Evolutionary conservation across 2,329 filamentous ascomycete species (phyloP).

Genomic region (Colletotrichum gloeosporioides): DNA sequence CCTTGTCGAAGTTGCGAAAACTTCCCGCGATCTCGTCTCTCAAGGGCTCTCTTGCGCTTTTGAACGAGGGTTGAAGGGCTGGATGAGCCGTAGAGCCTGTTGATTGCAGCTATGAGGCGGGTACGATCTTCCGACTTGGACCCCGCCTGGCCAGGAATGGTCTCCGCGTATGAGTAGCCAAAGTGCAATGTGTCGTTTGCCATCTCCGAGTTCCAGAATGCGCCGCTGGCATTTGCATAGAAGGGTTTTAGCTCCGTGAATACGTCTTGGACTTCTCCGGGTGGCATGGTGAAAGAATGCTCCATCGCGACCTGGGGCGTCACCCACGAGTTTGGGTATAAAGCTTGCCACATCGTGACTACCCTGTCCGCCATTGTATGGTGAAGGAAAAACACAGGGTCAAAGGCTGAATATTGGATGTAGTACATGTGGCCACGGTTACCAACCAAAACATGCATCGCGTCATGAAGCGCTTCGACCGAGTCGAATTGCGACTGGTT

Average conservation of each 20-base stretch:
- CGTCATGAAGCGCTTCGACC: slow-evolving; percentile 68
- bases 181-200: slow-evolving; percentile 66
- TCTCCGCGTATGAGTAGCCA: slow-evolving; percentile 78
- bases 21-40: background rate
- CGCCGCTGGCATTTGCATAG: slow-evolving; percentile 58
- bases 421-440: slow-evolving; percentile 72
- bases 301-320: slow-evolving; percentile 58
- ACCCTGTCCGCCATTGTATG: slow-evolving; percentile 78
- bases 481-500: slow-evolving; percentile 63
- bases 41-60: background rate
- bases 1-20: slow-evolving; percentile 21
- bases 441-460: slow-evolving; percentile 64
- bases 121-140: slow-evolving; percentile 40
- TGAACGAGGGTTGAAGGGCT: slow-evolving; percentile 28
- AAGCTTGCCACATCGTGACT: slow-evolving; percentile 77
- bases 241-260: slow-evolving; percentile 72
- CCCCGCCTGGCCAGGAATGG: slow-evolving; percentile 34
- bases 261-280: slow-evolving; percentile 58
- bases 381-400: slow-evolving; percentile 81
- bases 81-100: slow-evolving; percentile 46
- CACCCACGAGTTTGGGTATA: slow-evolving; percentile 74
- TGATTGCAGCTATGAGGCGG: slow-evolving; percentile 59
- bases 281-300: slow-evolving; percentile 65
- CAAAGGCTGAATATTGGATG: slow-evolving; percentile 76
- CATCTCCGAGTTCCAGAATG: slow-evolving; percentile 72